Percentiles rank a stretch among this genome's conserved stretches.
Conservation (phyloP, 345 rosid genomes). For the Brassica nigra region DNA sequence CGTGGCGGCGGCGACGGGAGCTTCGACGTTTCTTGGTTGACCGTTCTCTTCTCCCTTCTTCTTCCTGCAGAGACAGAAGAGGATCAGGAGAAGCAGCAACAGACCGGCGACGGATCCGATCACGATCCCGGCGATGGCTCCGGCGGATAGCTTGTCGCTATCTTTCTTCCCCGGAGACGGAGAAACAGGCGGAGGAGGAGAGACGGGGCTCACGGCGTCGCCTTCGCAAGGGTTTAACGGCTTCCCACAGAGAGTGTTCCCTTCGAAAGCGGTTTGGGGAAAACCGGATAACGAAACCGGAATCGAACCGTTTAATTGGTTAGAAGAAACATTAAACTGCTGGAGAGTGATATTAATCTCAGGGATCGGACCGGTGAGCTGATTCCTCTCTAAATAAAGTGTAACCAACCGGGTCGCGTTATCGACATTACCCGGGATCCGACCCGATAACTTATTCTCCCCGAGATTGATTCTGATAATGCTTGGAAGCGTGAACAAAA, state of each 20-base stretch:
- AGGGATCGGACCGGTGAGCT: slow-evolving; percentile 70
- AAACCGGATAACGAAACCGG: slow-evolving; percentile 46
- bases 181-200: too few species aligned
- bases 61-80: slow-evolving; percentile 50
- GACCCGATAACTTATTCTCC: slow-evolving; percentile 60
- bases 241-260: slow-evolving; percentile 72
- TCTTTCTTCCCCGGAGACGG: slow-evolving; percentile 6
- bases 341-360: slow-evolving; percentile 49
- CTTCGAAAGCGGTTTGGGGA: slow-evolving; percentile 50
- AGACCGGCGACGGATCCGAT: slow-evolving; percentile 56
- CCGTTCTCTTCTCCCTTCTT: slow-evolving; percentile 39
- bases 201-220: slow-evolving; percentile 16
- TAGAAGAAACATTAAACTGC: slow-evolving; percentile 72
- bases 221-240: slow-evolving; percentile 54
- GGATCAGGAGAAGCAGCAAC: slow-evolving; percentile 47
- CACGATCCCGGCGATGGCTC: slow-evolving; percentile 76
- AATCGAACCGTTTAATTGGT: slow-evolving; percentile 61
- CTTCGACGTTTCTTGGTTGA: slow-evolving; percentile 38
- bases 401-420: slow-evolving; percentile 56
- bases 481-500: slow-evolving; percentile 56
- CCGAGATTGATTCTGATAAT: slow-evolving; percentile 65
- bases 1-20: slow-evolving; percentile 30
- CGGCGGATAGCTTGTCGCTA: slow-evolving; percentile 50
- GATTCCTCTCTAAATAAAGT: slow-evolving; percentile 63
- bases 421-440: slow-evolving; percentile 52